Evolutionary conservation across 108 stramenopile genomes (phyloP).

Genomic region (Schizochytrium sp.): DNA sequence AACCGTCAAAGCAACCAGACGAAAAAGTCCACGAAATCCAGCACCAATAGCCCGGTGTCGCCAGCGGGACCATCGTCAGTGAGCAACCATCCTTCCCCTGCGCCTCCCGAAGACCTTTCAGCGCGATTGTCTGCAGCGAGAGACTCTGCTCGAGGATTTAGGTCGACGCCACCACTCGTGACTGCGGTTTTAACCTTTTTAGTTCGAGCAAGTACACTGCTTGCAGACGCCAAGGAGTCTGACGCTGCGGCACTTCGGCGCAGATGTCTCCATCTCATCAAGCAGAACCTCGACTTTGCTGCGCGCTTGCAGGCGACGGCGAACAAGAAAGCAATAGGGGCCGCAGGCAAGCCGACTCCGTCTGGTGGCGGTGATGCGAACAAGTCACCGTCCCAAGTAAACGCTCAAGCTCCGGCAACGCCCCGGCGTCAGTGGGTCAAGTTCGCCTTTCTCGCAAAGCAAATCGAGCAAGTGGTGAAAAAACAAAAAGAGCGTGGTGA

Average conservation of each 20-base stretch:
- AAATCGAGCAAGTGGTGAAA: neutral
- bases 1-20: neutral
- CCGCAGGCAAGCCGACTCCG: neutral
- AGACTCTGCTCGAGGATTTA: neutral
- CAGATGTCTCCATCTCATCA: neutral
- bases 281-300: neutral
- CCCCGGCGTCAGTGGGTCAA: neutral
- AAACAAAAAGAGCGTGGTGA: neutral
- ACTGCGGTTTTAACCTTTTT: slow-evolving; percentile 70
- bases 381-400: neutral
- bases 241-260: neutral
- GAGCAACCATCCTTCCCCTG: neutral
- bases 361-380: neutral
- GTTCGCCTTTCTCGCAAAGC: neutral
- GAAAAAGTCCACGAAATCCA: too few relatives aligned
- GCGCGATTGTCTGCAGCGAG: neutral
- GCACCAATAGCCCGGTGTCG: too few relatives aligned
- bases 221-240: slow-evolving; percentile 56
- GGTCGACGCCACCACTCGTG: slow-evolving; percentile 29
- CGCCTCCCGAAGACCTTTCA: neutral
- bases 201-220: slow-evolving; percentile 60
- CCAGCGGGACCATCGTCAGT: too few relatives aligned
- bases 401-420: neutral
- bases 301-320: neutral
- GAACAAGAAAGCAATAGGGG: neutral